Evolutionary conservation across 1,284 basidiomycete genomes (phyloP).

Genomic region (Naganishia cerealis): DNA sequence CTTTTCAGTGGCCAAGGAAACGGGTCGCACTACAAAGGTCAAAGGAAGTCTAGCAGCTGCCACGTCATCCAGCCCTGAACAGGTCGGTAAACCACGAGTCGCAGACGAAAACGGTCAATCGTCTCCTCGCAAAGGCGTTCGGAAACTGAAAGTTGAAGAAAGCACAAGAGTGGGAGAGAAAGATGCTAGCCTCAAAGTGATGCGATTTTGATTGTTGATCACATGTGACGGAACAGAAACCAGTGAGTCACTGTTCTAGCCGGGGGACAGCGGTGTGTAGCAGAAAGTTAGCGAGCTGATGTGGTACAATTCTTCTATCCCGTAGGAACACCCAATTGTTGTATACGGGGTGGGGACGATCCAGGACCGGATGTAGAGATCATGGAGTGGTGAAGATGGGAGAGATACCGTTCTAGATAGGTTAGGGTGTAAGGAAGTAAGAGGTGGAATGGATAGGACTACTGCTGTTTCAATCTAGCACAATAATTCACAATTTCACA

Average conservation of each 20-base stretch:
- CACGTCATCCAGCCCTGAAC: neutral
- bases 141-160: slow-evolving; percentile 3
- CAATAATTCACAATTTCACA: neutral
- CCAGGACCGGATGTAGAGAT: neutral
- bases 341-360: neutral
- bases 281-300: neutral
- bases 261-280: neutral
- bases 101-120: slow-evolving; percentile 1
- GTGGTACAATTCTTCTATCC: neutral
- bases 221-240: neutral
- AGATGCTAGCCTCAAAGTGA: slow-evolving; percentile 17
- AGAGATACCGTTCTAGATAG: neutral
- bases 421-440: neutral
- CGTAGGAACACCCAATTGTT: neutral
- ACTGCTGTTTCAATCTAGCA: neutral
- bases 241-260: neutral
- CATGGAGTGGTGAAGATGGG: neutral
- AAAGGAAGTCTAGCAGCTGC: neutral
- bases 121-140: slow-evolving; percentile 6
- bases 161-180: slow-evolving; percentile 7
- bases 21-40: neutral
- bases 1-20: neutral
- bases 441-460: neutral
- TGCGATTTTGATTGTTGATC: slow-evolving; percentile 9
- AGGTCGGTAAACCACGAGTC: neutral